Evolutionary conservation across 768 basidiomycete genomes (phyloP).

Genomic region (Pisolithus marmoratus): DNA sequence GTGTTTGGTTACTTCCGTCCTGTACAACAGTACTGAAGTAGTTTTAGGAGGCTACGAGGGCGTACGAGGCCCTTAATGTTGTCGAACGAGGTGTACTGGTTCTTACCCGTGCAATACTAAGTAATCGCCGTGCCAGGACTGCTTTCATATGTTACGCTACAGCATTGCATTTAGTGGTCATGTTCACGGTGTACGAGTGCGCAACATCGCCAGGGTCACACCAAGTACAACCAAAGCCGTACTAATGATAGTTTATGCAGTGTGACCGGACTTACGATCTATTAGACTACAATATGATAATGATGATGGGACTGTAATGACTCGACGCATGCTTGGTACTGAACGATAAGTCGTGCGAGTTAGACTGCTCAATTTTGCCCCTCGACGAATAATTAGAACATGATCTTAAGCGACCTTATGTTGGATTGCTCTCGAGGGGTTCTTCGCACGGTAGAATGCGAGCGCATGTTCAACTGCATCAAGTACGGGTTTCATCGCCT

Average conservation of each 20-base stretch:
- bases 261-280: not conserved
- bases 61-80: constrained; percentile 86
- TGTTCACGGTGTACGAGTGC: constrained; percentile 76
- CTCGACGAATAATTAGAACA: too few relatives aligned
- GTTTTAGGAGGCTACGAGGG: constrained; percentile 85
- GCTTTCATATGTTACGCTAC: constrained; percentile 87
- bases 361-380: too few relatives aligned
- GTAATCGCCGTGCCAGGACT: constrained; percentile 84
- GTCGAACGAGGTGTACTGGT: constrained; percentile 84
- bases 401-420: not conserved
- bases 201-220: constrained; percentile 45
- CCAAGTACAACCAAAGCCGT: constrained; percentile 49
- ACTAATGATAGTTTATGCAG: constrained; percentile 1
- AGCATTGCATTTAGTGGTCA: constrained; percentile 71
- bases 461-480: constrained; percentile 72
- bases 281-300: constrained; percentile 2
- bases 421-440: constrained; percentile 1
- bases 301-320: not conserved
- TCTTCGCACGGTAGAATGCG: constrained; percentile 46
- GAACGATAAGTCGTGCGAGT: not conserved
- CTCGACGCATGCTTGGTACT: not conserved
- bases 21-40: not conserved
- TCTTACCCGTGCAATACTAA: constrained; percentile 80
- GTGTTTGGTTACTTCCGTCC: constrained; percentile 25
- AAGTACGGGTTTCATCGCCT: constrained; percentile 76